Evolutionary conservation across 441 rosid species (phyloP).

Genomic region (Monsonia emarginata): DNA sequence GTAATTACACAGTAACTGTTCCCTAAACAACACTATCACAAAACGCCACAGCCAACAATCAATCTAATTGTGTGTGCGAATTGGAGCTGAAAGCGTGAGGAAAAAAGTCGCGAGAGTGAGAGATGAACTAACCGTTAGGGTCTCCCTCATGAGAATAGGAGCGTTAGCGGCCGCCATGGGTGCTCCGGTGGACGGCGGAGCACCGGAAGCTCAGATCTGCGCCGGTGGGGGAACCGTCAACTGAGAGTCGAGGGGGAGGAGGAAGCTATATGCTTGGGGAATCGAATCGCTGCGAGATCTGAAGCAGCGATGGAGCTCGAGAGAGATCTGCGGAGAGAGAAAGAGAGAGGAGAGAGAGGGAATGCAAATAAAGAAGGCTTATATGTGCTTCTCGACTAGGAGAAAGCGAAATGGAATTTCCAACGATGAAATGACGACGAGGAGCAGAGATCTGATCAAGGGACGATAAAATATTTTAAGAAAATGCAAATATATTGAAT

Average conservation of each 20-base stretch:
- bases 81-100: conserved; percentile 19
- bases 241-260: conserved; percentile 15
- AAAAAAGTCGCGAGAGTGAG: conserved; percentile 5
- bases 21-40: not conserved
- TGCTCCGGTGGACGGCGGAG: conserved; percentile 43
- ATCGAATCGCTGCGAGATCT: conserved; percentile 53
- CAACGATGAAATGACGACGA: not conserved
- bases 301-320: conserved; percentile 27
- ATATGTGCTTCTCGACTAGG: not conserved
- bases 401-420: not conserved
- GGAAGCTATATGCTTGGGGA: conserved; percentile 15
- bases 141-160: conserved; percentile 26
- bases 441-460: not conserved
- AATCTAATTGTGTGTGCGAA: conserved; percentile 9
- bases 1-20: conserved; percentile 3
- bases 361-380: not conserved
- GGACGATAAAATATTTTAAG: too few relatives aligned
- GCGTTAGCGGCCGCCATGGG: conserved; percentile 28
- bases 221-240: conserved; percentile 30
- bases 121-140: conserved; percentile 21
- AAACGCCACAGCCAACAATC: conserved; percentile 9
- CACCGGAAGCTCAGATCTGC: conserved; percentile 40
- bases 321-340: not conserved
- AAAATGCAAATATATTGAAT: not conserved
- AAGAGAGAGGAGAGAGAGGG: not conserved